A percentile compares a stretch with the other conserved stretches of the same genome.
These are phyloP conservation scores for Neurospora sp. DNA, from an alignment of 495 filamentous ascomycete species.

Conservation along the genomic window DNA sequence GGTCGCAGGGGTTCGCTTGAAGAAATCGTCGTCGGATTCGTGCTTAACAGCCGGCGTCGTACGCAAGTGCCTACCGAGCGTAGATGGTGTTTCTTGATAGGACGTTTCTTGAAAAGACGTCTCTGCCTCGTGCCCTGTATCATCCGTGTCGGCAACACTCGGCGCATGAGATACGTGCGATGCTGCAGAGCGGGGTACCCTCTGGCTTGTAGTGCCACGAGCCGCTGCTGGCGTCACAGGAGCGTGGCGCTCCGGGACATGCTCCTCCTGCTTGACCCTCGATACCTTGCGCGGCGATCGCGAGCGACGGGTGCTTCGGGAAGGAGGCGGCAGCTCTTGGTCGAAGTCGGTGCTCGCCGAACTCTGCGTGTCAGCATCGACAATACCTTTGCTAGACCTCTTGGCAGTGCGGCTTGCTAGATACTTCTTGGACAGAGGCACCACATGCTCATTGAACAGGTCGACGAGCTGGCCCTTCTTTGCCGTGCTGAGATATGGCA, in stretches of 20 bases:
- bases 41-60: slow-evolving; percentile 35
- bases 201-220: slow-evolving; percentile 39
- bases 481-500: slow-evolving; percentile 66
- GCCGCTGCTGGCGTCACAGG: slow-evolving; percentile 22
- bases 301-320: slow-evolving; percentile 20
- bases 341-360: slow-evolving; percentile 30
- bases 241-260: slow-evolving; percentile 33
- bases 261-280: slow-evolving; percentile 33
- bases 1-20: slow-evolving; percentile 32
- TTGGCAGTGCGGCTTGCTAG: slow-evolving; percentile 65
- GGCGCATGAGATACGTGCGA: slow-evolving; percentile 26
- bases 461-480: slow-evolving; percentile 84
- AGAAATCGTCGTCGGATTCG: slow-evolving; percentile 32
- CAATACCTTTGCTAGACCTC: slow-evolving; percentile 75
- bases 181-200: slow-evolving; percentile 36
- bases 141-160: slow-evolving; percentile 33
- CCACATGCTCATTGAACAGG: slow-evolving; percentile 69
- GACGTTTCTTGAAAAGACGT: neutral
- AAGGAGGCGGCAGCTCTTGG: slow-evolving; percentile 31
- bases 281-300: slow-evolving; percentile 38
- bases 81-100: slow-evolving; percentile 14
- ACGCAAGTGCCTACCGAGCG: slow-evolving; percentile 17
- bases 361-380: slow-evolving; percentile 53
- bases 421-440: slow-evolving; percentile 66
- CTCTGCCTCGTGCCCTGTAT: slow-evolving; percentile 35